Conservation (phyloP, 306 rosid genomes). For the Erythrophleum fordii region DNA sequence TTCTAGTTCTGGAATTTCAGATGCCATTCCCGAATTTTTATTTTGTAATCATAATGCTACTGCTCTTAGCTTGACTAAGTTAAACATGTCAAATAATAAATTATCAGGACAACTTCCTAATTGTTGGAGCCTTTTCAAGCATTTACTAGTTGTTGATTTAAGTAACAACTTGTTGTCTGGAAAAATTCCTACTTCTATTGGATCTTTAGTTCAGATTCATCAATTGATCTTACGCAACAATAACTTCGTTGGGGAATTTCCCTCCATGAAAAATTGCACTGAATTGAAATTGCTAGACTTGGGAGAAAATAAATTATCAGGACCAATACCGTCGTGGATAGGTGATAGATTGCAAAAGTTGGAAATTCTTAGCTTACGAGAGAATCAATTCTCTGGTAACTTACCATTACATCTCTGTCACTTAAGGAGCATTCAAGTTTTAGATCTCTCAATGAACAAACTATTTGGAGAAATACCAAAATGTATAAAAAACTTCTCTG, state of each 20-base stretch:
- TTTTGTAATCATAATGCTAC: background rate
- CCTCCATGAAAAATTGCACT: background rate
- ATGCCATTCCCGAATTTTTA: background rate
- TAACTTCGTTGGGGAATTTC: background rate
- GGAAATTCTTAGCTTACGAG: background rate
- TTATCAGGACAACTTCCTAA: background rate
- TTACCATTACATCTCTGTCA: too few species aligned
- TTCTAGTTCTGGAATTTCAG: background rate
- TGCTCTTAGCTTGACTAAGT: background rate
- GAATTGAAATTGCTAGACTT: background rate
- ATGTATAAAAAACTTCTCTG: background rate
- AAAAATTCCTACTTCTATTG: background rate
- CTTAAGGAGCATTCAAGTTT: background rate
- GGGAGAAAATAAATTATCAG: background rate
- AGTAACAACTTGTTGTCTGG: background rate
- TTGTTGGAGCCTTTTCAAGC: background rate
- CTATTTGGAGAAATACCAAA: slow-evolving; percentile 17
- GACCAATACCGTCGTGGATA: background rate
- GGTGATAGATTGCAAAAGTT: background rate
- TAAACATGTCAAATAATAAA: background rate
- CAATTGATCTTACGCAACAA: background rate
- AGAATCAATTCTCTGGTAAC: background rate
- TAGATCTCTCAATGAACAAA: slow-evolving; percentile 14
- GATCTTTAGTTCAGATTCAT: background rate
- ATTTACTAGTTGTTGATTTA: background rate